Base-by-base conservation (phyloP, 2,329 filamentous ascomycete genomes). In the Hortaea sp. region DNA sequence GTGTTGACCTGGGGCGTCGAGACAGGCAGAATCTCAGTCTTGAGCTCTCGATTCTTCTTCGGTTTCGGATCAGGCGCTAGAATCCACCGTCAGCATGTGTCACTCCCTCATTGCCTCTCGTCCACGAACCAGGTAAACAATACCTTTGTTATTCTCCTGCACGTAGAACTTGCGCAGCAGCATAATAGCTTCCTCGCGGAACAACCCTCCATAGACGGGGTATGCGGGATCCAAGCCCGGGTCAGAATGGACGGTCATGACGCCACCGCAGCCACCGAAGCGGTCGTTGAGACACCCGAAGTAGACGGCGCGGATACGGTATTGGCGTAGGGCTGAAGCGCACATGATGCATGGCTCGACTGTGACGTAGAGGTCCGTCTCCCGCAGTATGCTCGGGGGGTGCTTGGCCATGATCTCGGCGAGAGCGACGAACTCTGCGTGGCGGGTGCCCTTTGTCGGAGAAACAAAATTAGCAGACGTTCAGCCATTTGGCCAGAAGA, bases 331-430 rank as follows among this genome's bases (percentile, higher is more conserved):
- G 44, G 94, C 80, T 5, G 88, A 94, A 9, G 92, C 92, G 63
- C 92, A 98, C 92, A 98, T 98, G 69, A 98, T 88, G 66, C 92
- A 98, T 4, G 92, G 92, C 68, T 98, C 94, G 45, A 98, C 90
- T 0, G 92, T 98, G 42, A 98, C 92, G 66, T 98, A 98, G 43
- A 98, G 78, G 60, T 84, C 81, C 7, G 81, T 84, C 53, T 89
- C 78, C 35, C 72, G 73, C 55, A 97, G 73, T 52, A 90, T 78
- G 9, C 75, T 76, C 31, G 79, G 76, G 44, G 83, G 76, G 54
- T 92, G 76, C 44, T 74, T 75, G 20, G 75, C 69, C 40, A 85
- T 70, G 54, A 84, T 78, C 51, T 79, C 69, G 47, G 77, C 73
- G 44, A 98, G 75, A 41, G 89, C 92, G 68, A 97, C 82, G 62